Evolutionary conservation across 257 asterid species (phyloP), one percentile per base, ranked within the genome.

Genomic region (Cinchona pubescens): DNA sequence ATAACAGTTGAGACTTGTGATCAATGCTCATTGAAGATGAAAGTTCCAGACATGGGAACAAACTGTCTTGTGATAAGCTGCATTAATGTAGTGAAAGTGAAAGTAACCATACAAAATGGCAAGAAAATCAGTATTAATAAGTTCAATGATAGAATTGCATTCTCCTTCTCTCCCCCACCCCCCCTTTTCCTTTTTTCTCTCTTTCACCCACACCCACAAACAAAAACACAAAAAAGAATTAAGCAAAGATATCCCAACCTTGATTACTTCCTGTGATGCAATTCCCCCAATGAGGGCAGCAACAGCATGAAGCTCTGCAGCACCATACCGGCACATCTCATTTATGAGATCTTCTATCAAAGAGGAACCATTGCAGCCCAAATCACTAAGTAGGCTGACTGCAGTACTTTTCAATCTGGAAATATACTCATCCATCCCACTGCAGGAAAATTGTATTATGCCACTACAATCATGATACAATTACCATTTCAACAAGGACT

Each of bases 281-380:
- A 95, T 84, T 74, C 99, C 99, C 19, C 99, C 99, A 10, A 95
- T 81, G 58, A 91, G 83, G 83, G 98, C 96, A 27, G 97, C 97
- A 78, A 95, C 97, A 7, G 94, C 93, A 76, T 92, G 99, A 79
- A 95, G 97, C 83, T 95, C 99, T 13, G 96, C 83, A 68, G 96
- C 96, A 46, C 99, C 99, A 81, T 92, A 95, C 71, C 99, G 92
- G 70, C 98, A 93, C 82, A 95, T 92, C 89, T 95, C 98, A 67
- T 86, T 88, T 14, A 95, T 84, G 63, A 95, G 98, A 83, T 95
- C 99, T 82, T 95, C 99, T 7, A 89, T 84, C 78, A 95, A 81
- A 82, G 86, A 81, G 25, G 90, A 86, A 43, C 96, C 93, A 23
- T 91, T 92, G 91, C 91, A 91, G 66, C 99, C 98, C 79, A 87